Base-by-base conservation (phyloP, 139 green algal genomes). In the Closterium sp. region DNA sequence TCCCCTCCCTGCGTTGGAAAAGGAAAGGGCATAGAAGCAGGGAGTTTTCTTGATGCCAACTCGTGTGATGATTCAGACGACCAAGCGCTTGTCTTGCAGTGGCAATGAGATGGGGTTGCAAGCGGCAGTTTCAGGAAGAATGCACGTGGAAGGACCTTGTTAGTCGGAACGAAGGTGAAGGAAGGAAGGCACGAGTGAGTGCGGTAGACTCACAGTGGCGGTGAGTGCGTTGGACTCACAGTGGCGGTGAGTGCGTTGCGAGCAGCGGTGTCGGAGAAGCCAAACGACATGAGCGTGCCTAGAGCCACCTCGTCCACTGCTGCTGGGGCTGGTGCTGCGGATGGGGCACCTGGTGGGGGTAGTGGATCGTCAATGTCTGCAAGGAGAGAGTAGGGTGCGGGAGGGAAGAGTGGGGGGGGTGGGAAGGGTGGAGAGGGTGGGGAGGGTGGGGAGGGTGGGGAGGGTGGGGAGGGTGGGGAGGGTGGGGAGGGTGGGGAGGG, bases 301-400 rank as follows among this genome's bases (percentile, higher is more conserved):
- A 92, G 69, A 34, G 76, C 16, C 25, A 31, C 69, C 83, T 85
- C 89, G 34, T 85, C 34, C 81, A 92, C 89, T 32, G 88, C 64
- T 35, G 69, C 33, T 23, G 28, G 86, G 3, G 76, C 34, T 32
- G 43, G 2, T n/a, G 2, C n/a, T 89, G 23, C 28, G 6, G 36
- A 55, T 55, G 36, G 36, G 36, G 36, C 36, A 12, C 36, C 36
- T 12, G 36, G 66, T 10, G 33, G 81, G 23, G 95, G 94, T 88
- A 97, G 94, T 0, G 97, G 97, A 34, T 97, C 96, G 91, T 98
- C 97, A 90, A 98, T 95, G 94, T 98, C 87, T 90, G 87, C 28
- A 84, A 84, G 34, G 8, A 7, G 30, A 36, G 86, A 86, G 28
- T 6, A 89, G 28, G 30, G 28, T 33, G 30, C 4, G 85, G 35